phyloP scores from a whole-genome alignment of 345 rosid species.

The Odontarrhena argentea region DNA sequence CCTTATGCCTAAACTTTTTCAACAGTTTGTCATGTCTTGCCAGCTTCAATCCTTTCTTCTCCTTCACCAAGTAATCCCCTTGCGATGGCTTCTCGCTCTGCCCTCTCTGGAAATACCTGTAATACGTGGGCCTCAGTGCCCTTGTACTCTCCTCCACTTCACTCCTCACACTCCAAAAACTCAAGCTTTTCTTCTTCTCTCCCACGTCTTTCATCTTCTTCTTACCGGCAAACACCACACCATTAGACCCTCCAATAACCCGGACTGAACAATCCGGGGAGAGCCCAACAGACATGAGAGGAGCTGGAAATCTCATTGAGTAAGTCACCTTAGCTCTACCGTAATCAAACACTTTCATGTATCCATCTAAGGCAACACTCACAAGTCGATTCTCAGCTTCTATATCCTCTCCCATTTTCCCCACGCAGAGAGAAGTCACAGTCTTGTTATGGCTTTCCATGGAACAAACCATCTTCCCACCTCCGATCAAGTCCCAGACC shows the following conservation, averaged over 20 bases:
- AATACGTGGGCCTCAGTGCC: constrained; percentile 56
- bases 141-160: constrained; percentile 51
- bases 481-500: constrained; percentile 89
- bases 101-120: constrained; percentile 84
- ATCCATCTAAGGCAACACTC: constrained; percentile 88
- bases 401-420: constrained; percentile 54
- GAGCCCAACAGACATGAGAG: constrained; percentile 69
- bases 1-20: constrained; percentile 88
- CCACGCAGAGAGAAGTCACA: constrained; percentile 72
- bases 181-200: constrained; percentile 39
- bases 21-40: constrained; percentile 76
- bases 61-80: constrained; percentile 67
- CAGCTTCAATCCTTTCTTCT: constrained; percentile 75
- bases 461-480: constrained; percentile 74
- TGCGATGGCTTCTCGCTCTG: constrained; percentile 74
- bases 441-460: constrained; percentile 98
- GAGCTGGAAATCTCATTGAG: constrained; percentile 90
- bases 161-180: constrained; percentile 47
- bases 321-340: constrained; percentile 72
- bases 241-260: constrained; percentile 76
- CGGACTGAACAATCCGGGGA: constrained; percentile 63
- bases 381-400: constrained; percentile 57
- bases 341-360: constrained; percentile 91
- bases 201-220: constrained; percentile 58
- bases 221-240: constrained; percentile 70